Percentiles rank a stretch among this genome's conserved stretches.
phyloP scores from a whole-genome alignment of 257 asterid species.

The Handroanthus guayacan region DNA sequence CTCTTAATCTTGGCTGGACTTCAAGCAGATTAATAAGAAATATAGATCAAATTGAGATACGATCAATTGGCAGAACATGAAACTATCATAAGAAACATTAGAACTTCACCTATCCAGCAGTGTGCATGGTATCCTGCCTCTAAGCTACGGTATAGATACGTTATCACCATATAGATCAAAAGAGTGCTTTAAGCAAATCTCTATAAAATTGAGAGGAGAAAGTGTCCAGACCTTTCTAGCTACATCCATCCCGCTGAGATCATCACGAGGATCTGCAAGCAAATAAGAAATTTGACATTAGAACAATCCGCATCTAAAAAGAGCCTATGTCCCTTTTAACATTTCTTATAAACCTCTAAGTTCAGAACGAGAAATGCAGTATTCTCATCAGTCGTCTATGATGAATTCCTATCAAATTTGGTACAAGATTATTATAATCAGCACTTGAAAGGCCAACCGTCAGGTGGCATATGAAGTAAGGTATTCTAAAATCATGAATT shows the following conservation, averaged over 20 bases:
- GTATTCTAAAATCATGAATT: neutral
- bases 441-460: neutral
- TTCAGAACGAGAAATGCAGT: constrained; percentile 16
- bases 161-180: neutral
- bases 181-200: constrained; percentile 18
- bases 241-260: constrained; percentile 97
- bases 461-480: neutral
- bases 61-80: neutral
- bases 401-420: constrained; percentile 7
- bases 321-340: constrained; percentile 1
- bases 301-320: constrained; percentile 22
- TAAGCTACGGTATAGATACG: constrained; percentile 11
- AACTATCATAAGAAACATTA: constrained; percentile 3
- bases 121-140: neutral
- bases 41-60: neutral
- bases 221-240: constrained; percentile 81
- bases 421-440: too few relatives aligned
- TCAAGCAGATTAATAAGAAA: neutral
- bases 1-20: neutral
- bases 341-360: neutral
- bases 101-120: constrained; percentile 18
- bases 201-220: constrained; percentile 27
- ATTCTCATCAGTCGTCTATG: constrained; percentile 3
- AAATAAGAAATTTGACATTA: constrained; percentile 39
- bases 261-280: constrained; percentile 92